Evolutionary conservation across 257 asterid species (phyloP), one percentile per base, ranked within the genome.

Genomic region (Nicotiana otophora): DNA sequence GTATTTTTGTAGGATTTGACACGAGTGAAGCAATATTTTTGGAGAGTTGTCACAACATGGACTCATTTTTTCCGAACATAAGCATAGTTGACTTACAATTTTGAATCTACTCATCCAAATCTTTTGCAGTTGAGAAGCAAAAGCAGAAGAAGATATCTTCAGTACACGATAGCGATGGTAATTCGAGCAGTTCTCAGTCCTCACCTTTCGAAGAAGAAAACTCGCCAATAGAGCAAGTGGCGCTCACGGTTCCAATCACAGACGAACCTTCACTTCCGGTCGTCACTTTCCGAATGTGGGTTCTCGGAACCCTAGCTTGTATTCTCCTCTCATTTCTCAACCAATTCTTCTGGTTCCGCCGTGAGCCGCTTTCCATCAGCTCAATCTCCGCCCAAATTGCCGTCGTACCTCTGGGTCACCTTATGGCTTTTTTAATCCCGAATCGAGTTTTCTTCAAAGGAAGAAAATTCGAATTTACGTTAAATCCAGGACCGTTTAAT

Each of bases 291-390:
- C 64, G 86, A 63, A 79, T 84, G 84, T 84, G 86, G 86, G 11
- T 58, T 11, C 72, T 84, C 10, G 86, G 86, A 28, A 57, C 83
- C n/a, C 65, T 84, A 42, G 81, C 86, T 36, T 84, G 86, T 16
- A 53, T 84, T 46, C 81, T 68, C 75, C 83, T 84, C 51, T 84
- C 86, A 36, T 84, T 79, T 72, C 86, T 84, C 67, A 84, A 84
- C 48, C 86, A 84, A 58, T 84, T 84, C 76, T 84, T 84, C 77
- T 84, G 83, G 83, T 84, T 68, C 67, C 86, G 86, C 1, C 75
- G 84, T 1, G 86, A 84, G 16, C 86, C 86, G 5, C 72, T 84
- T 1, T 70, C 76, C 46, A 77, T 82, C 39, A 68, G 77, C 12
- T 81, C 83, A 28, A 81, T 81, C 20, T 81, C 83, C 4, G 83